These are phyloP conservation scores for Colletotrichum euphorbiae DNA, from an alignment of 2,329 filamentous ascomycete species.

Conservation along the genomic window DNA sequence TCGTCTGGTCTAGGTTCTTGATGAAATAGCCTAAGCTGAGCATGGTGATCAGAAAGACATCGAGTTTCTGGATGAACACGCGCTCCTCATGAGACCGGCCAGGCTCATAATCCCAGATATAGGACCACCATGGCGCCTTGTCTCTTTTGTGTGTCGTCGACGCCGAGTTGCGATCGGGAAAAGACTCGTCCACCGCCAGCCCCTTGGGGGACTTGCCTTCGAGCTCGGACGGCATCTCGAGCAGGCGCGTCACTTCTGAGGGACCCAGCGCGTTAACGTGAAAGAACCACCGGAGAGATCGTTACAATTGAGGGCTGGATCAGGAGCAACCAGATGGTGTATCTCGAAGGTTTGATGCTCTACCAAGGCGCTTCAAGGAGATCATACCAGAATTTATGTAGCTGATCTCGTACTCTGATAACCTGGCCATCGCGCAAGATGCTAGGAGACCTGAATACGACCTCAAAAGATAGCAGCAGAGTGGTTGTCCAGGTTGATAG, in stretches of 20 bases:
- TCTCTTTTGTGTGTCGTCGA: not conserved
- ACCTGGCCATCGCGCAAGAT: conserved; percentile 31
- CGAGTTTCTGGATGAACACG: conserved; percentile 45
- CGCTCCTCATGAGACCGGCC: conserved; percentile 44
- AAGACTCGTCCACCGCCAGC: conserved; percentile 20
- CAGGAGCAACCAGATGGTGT: not conserved
- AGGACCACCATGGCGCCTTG: conserved; percentile 49
- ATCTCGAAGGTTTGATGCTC: not conserved
- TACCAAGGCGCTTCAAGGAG: not conserved
- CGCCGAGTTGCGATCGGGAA: conserved; percentile 10
- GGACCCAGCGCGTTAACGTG: conserved; percentile 15
- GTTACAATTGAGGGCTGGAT: not conserved
- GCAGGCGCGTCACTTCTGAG: conserved; percentile 34
- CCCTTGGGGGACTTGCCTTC: conserved; percentile 31
- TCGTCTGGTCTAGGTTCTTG: conserved; percentile 46
- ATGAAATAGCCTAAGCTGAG: conserved; percentile 37
- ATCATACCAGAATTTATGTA: conserved; percentile 33
- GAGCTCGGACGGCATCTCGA: conserved; percentile 35
- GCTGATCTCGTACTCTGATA: conserved; percentile 23
- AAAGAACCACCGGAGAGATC: not conserved
- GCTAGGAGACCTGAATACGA: conserved; percentile 10
- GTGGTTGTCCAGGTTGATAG: conserved; percentile 7
- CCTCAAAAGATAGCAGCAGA: not conserved
- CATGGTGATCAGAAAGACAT: conserved; percentile 41
- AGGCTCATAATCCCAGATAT: conserved; percentile 46